phyloP scores from a whole-genome alignment of 2,329 filamentous ascomycete species.

The Fusarium sp. region DNA sequence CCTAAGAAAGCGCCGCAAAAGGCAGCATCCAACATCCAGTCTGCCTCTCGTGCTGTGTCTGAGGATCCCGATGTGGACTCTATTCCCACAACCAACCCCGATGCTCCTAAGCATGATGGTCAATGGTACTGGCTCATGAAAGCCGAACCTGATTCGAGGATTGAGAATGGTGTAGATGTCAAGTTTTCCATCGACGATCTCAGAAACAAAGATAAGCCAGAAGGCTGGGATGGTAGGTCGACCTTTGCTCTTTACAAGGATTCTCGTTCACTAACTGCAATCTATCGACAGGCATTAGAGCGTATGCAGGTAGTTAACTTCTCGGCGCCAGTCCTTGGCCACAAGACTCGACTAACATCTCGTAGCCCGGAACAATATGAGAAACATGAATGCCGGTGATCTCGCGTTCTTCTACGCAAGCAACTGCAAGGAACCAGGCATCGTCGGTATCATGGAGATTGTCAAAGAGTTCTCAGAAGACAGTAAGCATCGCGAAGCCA shows the following conservation, averaged over 20 bases:
- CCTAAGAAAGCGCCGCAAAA: neutral
- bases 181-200: slow-evolving; percentile 96
- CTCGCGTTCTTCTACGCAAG: slow-evolving; percentile 97
- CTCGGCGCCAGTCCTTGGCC: too few species aligned
- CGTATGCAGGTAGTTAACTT: slow-evolving; percentile 54
- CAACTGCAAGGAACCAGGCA: slow-evolving; percentile 88
- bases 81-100: slow-evolving; percentile 51
- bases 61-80: slow-evolving; percentile 46
- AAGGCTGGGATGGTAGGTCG: slow-evolving; percentile 86
- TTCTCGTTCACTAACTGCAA: slow-evolving; percentile 12
- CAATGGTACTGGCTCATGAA: slow-evolving; percentile 81
- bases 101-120: slow-evolving; percentile 52
- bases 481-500: slow-evolving; percentile 56
- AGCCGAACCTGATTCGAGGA: slow-evolving; percentile 85
- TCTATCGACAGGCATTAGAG: slow-evolving; percentile 58
- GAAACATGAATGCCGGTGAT: slow-evolving; percentile 90
- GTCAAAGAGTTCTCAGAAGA: slow-evolving; percentile 85
- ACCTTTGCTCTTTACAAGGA: neutral
- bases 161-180: slow-evolving; percentile 88
- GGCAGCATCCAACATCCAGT: neutral
- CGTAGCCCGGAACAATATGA: slow-evolving; percentile 84
- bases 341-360: too few species aligned
- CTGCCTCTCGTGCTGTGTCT: slow-evolving; percentile 21
- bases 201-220: slow-evolving; percentile 73
- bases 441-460: slow-evolving; percentile 89